Evolutionary conservation across 192 early-diverging fungal genomes (phyloP), one percentile per base, ranked within the genome.

Genomic region (Linnemannia elongata): DNA sequence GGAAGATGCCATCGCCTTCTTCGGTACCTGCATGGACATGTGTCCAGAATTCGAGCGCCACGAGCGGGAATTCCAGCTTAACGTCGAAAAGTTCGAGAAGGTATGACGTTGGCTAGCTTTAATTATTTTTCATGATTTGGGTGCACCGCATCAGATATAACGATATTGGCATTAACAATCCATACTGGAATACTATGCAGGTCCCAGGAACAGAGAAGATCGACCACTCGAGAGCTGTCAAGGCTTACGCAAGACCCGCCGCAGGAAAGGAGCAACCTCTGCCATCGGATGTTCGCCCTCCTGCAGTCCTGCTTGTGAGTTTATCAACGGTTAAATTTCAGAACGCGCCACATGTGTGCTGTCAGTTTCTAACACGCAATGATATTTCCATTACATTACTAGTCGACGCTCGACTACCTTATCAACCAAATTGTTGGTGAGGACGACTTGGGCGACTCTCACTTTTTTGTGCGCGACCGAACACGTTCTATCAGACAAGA

Each of bases 251-350:
- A 22, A 89, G 97, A 71, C 95, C 97, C 2, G 94, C 96, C 8
- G 97, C 97, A 8, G 97, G 97, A 41, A 94, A 92, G 77, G 95
- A 95, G 30, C 94, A 96, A 72, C 93, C 96, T 5, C 85, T 99
- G 39, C 97, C 97, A 1, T 95, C 94, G 74, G 97, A 99, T 88
- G 94, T 99, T 49, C 94, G 97, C 20, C 95, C 97, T 71, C 93
- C 97, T 0, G 76, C 87, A 10, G 93, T 95, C 20, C 87, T 98
- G 42, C 74, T 92, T 39, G 94, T 95, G 84, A 77, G 82, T 91
- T 15, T 18, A 20, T 5, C 38, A 69, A 18, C 35, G 10, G 27
- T 41, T 35, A 24, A 7, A 20, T 68, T 33, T 10, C 10, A 4
- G 3, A 13, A 22, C 49, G 5, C 44, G 24, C 15, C 24, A 4